Percentiles rank a stretch among this genome's conserved stretches.
Conservation (phyloP, 1,284 basidiomycete species). For the Rhodotorula mucilaginosa region DNA sequence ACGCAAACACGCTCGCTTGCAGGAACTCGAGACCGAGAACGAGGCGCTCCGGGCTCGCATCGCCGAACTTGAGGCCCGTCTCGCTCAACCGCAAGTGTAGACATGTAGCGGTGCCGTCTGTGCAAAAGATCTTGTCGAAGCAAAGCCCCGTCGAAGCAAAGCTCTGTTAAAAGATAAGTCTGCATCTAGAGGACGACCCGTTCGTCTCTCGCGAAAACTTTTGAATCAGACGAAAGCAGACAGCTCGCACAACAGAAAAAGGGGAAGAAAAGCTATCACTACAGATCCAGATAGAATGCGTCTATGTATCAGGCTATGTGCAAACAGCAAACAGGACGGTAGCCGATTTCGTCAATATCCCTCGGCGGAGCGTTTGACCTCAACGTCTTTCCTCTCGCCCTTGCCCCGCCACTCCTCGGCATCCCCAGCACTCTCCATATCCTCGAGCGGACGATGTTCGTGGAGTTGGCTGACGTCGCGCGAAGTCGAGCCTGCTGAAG, state of each 20-base stretch:
- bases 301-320: too few species aligned
- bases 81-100: neutral
- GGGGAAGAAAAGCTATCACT: too few species aligned
- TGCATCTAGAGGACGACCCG: too few species aligned
- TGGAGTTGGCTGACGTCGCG: constrained; percentile 1
- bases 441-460: neutral
- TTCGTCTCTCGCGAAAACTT: too few species aligned
- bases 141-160: too few species aligned
- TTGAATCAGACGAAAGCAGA: too few species aligned
- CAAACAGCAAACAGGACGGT: too few species aligned
- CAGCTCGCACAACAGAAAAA: too few species aligned
- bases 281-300: too few species aligned
- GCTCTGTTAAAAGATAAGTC: too few species aligned
- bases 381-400: constrained; percentile 14
- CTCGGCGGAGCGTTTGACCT: constrained; percentile 5
- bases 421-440: neutral
- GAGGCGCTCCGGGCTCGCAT: constrained; percentile 44
- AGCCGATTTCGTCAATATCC: constrained; percentile 8
- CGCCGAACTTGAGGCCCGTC: constrained; percentile 9
- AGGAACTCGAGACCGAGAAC: constrained; percentile 59
- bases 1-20: constrained; percentile 70
- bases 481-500: neutral
- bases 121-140: too few species aligned
- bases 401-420: neutral
- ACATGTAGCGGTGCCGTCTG: too few species aligned